Percentiles rank a stretch among this genome's conserved stretches.
Evolutionary conservation across 1,139 yeast species (phyloP).

Genomic region (Pichia sp.): DNA sequence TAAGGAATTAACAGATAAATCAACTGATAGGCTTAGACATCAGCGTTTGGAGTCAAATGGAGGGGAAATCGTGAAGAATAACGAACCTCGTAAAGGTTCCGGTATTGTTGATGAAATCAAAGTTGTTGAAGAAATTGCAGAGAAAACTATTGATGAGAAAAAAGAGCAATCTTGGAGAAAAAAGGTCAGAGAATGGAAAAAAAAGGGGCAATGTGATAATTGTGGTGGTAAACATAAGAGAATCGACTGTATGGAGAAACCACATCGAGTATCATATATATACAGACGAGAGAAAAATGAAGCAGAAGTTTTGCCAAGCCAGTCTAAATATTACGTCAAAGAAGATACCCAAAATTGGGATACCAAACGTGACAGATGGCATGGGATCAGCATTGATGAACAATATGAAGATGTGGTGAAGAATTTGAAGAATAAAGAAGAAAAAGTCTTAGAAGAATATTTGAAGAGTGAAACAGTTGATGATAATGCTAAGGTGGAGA

Average conservation of each 20-base stretch:
- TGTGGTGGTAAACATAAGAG: slow-evolving; percentile 45
- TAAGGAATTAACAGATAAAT: slow-evolving; percentile 14
- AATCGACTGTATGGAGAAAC: slow-evolving; percentile 44
- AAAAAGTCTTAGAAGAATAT: slow-evolving; percentile 17
- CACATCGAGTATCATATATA: slow-evolving; percentile 26
- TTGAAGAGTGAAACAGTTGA: slow-evolving; percentile 26
- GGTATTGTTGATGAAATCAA: slow-evolving; percentile 30
- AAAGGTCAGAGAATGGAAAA: slow-evolving; percentile 14
- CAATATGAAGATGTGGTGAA: slow-evolving; percentile 49
- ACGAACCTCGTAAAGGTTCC: slow-evolving; percentile 27
- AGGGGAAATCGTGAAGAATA: slow-evolving; percentile 22
- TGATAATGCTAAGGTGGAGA: no score
- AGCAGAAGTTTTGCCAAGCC: slow-evolving; percentile 15
- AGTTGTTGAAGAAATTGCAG: slow-evolving; percentile 9
- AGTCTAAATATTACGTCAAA: slow-evolving; percentile 17
- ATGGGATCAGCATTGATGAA: slow-evolving; percentile 49
- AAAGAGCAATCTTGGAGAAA: slow-evolving; percentile 12
- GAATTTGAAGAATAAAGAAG: slow-evolving; percentile 32
- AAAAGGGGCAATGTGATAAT: slow-evolving; percentile 39
- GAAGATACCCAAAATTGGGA: slow-evolving; percentile 46
- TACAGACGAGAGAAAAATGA: slow-evolving; percentile 16
- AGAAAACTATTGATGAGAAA: slow-evolving; percentile 1
- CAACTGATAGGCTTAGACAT: slow-evolving; percentile 38
- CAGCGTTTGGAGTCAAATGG: slow-evolving; percentile 30
- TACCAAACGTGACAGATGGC: slow-evolving; percentile 71